phyloP scores from a whole-genome alignment of 2,329 filamentous ascomycete species.

The Leptographium galeiforme region DNA sequence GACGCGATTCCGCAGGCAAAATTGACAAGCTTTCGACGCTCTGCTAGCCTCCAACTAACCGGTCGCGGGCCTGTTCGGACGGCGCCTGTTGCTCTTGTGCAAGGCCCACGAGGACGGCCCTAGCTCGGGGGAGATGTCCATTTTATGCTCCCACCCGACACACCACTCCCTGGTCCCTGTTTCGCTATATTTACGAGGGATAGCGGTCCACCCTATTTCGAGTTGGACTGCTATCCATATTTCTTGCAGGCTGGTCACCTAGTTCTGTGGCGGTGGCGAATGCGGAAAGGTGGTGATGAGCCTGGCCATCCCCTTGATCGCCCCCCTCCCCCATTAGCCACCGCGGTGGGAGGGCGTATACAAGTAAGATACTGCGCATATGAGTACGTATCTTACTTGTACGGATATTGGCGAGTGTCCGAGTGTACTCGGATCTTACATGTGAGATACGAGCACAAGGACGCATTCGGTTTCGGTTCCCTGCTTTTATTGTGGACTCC shows the following conservation, averaged over 20 bases:
- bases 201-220: neutral
- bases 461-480: neutral
- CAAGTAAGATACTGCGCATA: too few relatives aligned
- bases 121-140: neutral
- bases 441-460: too few relatives aligned
- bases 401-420: too few relatives aligned
- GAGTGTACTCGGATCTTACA: too few relatives aligned
- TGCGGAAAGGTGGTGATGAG: neutral
- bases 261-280: neutral
- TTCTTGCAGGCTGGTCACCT: neutral
- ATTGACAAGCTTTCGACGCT: neutral
- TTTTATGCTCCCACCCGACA: conserved; percentile 6
- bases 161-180: conserved; percentile 3
- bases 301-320: neutral
- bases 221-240: neutral
- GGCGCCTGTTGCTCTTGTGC: neutral
- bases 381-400: too few relatives aligned
- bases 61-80: neutral
- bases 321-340: too few relatives aligned
- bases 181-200: neutral
- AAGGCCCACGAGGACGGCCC: conserved; percentile 1
- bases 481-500: neutral
- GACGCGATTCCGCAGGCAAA: neutral
- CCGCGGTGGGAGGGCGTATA: too few relatives aligned
- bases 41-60: neutral